These are phyloP conservation scores for Suhomyces atakaporum DNA, from an alignment of 1,139 yeast genomes.

Conservation along the genomic window DNA sequence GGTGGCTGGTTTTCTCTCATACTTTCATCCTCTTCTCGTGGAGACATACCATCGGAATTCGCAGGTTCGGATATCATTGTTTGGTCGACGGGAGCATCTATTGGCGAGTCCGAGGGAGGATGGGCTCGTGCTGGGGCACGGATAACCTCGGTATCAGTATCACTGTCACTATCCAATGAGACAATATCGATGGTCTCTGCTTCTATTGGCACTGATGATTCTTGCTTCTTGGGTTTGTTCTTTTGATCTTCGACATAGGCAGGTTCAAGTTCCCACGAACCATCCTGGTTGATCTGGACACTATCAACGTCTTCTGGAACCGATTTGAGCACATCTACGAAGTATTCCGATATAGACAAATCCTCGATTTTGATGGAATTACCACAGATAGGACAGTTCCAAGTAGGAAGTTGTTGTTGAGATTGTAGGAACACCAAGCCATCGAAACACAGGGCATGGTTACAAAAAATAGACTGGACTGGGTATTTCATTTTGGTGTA, in stretches of 20 bases:
- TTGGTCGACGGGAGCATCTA: neutral
- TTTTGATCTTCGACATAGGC: slow-evolving; percentile 9
- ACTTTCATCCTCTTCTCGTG: no score
- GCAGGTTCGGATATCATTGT: neutral
- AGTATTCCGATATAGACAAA: slow-evolving; percentile 62
- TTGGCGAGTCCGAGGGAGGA: neutral
- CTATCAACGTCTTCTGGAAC: slow-evolving; percentile 52
- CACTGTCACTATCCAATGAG: slow-evolving; percentile 31
- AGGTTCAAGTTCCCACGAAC: slow-evolving; percentile 51
- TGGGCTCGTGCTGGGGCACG: neutral
- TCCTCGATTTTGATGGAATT: slow-evolving; percentile 45
- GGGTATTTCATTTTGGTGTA: slow-evolving; percentile 64
- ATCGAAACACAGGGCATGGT: slow-evolving; percentile 76
- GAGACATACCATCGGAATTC: no score
- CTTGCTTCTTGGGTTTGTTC: slow-evolving; percentile 8
- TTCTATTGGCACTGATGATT: slow-evolving; percentile 8
- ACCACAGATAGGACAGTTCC: slow-evolving; percentile 72
- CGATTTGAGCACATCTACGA: slow-evolving; percentile 48
- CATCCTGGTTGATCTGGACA: slow-evolving; percentile 58
- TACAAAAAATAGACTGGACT: slow-evolving; percentile 57
- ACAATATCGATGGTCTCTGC: slow-evolving; percentile 22
- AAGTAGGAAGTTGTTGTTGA: slow-evolving; percentile 62
- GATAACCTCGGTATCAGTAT: slow-evolving; percentile 7
- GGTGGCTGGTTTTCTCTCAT: no score
- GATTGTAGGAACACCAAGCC: slow-evolving; percentile 58